Percentiles rank a stretch among this genome's conserved stretches.
Evolutionary conservation across 768 basidiomycete species (phyloP).

Genomic region (Boletus subcaerulescens): DNA sequence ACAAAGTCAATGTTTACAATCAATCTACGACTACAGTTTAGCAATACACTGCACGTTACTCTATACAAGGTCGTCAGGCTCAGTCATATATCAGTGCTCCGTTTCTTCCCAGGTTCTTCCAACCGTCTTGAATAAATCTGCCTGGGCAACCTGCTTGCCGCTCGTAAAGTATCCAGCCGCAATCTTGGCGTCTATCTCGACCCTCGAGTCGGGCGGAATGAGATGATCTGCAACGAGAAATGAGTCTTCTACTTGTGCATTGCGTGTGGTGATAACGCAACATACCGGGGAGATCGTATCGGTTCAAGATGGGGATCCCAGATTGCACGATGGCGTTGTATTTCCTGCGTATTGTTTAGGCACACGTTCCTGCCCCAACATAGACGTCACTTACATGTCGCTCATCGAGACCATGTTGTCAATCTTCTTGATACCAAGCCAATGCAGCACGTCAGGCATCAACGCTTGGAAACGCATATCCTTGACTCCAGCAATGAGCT

Average conservation of each 20-base stretch:
- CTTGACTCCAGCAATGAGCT: constrained; percentile 91
- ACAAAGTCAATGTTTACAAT: not conserved
- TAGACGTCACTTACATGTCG: constrained; percentile 51
- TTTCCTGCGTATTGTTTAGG: constrained; percentile 52
- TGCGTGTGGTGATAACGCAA: not conserved
- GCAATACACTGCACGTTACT: not conserved
- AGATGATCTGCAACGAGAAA: constrained; percentile 56
- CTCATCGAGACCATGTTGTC: constrained; percentile 91
- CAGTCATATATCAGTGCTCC: constrained; percentile 51
- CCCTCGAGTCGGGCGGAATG: constrained; percentile 84
- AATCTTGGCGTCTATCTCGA: constrained; percentile 97
- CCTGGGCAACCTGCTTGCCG: constrained; percentile 71
- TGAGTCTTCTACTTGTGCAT: not conserved
- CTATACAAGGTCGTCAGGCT: not conserved
- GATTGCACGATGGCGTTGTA: constrained; percentile 90
- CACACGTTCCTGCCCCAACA: not conserved
- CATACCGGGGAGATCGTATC: constrained; percentile 86
- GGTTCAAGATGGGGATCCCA: constrained; percentile 75
- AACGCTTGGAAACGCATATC: constrained; percentile 93
- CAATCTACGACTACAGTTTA: not conserved
- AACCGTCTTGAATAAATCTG: constrained; percentile 81
- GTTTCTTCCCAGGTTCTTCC: constrained; percentile 90
- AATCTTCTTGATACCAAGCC: constrained; percentile 89
- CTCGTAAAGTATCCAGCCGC: constrained; percentile 90
- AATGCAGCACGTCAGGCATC: constrained; percentile 96